These are phyloP conservation scores for Xylaria sp. DNA, from an alignment of 2,329 filamentous ascomycete species.

Conservation along the genomic window DNA sequence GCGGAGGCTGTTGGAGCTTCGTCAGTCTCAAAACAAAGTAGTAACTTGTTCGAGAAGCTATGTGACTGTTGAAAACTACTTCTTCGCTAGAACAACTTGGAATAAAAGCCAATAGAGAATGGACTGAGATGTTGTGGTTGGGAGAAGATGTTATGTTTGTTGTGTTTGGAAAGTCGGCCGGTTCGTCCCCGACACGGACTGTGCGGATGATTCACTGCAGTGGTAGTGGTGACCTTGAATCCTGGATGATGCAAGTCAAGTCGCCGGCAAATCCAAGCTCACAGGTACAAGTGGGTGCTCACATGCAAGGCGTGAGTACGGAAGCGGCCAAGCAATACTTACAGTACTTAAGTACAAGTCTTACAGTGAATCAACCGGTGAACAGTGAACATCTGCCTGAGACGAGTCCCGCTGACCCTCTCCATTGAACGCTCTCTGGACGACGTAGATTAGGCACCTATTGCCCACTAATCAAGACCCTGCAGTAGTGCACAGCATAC, in stretches of 20 bases:
- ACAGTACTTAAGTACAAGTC: too few relatives aligned
- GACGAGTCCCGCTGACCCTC: conserved; percentile 17
- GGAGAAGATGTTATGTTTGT: conserved; percentile 14
- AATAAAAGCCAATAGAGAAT: conserved; percentile 16
- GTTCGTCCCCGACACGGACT: neutral
- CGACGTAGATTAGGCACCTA: conserved; percentile 12
- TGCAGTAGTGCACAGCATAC: conserved; percentile 9
- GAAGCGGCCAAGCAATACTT: conserved; percentile 41
- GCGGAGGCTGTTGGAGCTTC: neutral
- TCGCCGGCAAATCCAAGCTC: conserved; percentile 10
- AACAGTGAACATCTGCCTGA: neutral
- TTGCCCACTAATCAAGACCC: conserved; percentile 28
- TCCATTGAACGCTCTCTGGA: neutral
- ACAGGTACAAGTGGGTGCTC: conserved; percentile 30
- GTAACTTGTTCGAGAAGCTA: conserved; percentile 5
- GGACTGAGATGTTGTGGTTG: conserved; percentile 5
- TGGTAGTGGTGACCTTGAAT: conserved; percentile 10
- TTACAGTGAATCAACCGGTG: neutral
- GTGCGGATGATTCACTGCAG: conserved; percentile 9
- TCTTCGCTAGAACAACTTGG: conserved; percentile 7
- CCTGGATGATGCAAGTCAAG: conserved; percentile 11
- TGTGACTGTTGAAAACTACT: conserved; percentile 20
- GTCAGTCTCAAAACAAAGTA: neutral
- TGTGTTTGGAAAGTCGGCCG: conserved; percentile 14
- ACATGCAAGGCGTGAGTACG: conserved; percentile 35